Conservation (phyloP, 768 basidiomycete genomes). For the Hebeloma cylindrosporum region DNA sequence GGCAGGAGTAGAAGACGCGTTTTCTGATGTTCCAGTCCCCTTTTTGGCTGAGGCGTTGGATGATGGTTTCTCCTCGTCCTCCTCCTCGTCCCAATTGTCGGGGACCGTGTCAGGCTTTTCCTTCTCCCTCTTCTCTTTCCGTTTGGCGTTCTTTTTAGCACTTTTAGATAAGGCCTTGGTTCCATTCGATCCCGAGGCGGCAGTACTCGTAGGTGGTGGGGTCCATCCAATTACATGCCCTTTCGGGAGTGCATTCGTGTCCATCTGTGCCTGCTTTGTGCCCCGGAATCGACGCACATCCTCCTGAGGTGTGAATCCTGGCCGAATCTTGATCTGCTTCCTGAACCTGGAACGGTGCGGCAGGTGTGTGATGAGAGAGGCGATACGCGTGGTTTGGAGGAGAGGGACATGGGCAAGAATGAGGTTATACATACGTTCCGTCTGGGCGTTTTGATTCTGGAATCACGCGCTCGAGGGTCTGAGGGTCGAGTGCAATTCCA, state of each 20-base stretch:
- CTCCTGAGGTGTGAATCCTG: slow-evolving; percentile 93
- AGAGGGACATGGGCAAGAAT: background rate
- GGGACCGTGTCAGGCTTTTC: slow-evolving; percentile 53
- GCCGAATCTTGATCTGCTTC: slow-evolving; percentile 86
- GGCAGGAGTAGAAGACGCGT: slow-evolving; percentile 5
- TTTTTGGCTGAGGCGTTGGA: slow-evolving; percentile 20
- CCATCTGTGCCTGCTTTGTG: slow-evolving; percentile 72
- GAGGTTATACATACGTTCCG: slow-evolving; percentile 66
- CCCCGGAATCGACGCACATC: slow-evolving; percentile 87
- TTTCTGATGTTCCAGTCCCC: slow-evolving; percentile 17
- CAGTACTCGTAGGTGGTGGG: slow-evolving; percentile 51
- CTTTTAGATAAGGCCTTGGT: slow-evolving; percentile 69
- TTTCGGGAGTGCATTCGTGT: slow-evolving; percentile 61
- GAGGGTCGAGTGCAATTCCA: slow-evolving; percentile 84
- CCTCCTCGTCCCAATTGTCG: slow-evolving; percentile 80
- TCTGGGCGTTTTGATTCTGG: slow-evolving; percentile 81
- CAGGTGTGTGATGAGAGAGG: slow-evolving; percentile 14
- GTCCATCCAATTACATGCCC: slow-evolving; percentile 85
- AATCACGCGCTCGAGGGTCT: slow-evolving; percentile 84
- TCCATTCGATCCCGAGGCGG: slow-evolving; percentile 30
- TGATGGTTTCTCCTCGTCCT: slow-evolving; percentile 37
- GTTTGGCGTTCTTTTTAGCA: slow-evolving; percentile 79
- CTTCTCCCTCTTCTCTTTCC: slow-evolving; percentile 65
- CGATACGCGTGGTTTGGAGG: slow-evolving; percentile 11
- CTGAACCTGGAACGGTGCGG: slow-evolving; percentile 57